Base-by-base conservation (phyloP, 2,329 filamentous ascomycete genomes). In the Gnomoniopsis sp. region DNA sequence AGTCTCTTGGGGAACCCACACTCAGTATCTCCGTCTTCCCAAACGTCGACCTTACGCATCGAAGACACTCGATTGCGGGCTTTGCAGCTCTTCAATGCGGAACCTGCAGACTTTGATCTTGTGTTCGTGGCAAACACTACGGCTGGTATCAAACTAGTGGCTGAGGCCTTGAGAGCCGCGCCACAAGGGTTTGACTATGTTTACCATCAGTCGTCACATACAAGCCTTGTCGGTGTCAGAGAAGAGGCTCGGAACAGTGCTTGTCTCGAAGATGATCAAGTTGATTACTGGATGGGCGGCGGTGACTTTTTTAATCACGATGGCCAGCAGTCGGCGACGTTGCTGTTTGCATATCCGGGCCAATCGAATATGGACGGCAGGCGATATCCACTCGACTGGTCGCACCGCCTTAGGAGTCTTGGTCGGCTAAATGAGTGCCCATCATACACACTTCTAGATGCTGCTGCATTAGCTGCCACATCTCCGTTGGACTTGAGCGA, bases 301-400 rank as follows among this genome's bases (percentile, higher is more conserved):
- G 66, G 11, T 60, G 65, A 34, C 66, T 71, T 22, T 66, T 77
- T 63, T 30, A 53, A n/a, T 52, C 69, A 48, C 62, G 66, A 60
- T 36, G 47, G 43, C 49, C 61, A 51, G 46, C 55, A 38, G 47
- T 51, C 63, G 19, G 62, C 68, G n/a, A 67, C 73, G 26, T 70
- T 74, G 15, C 63, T 84, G 1, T 91, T 98, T 70, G 89, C 91
- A 30, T 97, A 91, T 70, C 89, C 93, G 8, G 93, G 88, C 1
- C 93, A 98, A 70, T 97, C 93, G 34, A 96, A 97, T 69, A 89
- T 97, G 88, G 89, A 93, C 64, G 93, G 93, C 2, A 83, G 81
- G 22, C 85, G 90, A 55, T 80, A 91, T 60, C 90, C 92, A 8
- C 70, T 91, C 17, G 72, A 77, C 3, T 97, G 92, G 93, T 79